Conservation (phyloP, 306 rosid species). For the Cucumis melo region DNA sequence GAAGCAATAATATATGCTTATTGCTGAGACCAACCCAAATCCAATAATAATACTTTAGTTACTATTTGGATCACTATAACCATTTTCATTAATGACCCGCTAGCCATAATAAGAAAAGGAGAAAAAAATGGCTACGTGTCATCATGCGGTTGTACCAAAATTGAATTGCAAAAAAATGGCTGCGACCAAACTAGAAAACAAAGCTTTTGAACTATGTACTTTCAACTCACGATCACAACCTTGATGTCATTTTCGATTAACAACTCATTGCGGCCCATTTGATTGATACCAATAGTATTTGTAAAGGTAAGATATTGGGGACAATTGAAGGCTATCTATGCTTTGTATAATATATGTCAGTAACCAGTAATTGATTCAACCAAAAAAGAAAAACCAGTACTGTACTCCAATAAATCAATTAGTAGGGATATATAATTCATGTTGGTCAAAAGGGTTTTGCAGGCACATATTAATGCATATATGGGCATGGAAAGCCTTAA, state of each 20-base stretch:
- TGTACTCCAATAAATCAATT: neutral
- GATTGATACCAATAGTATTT: neutral
- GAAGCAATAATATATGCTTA: neutral
- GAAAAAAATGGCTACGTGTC: no score
- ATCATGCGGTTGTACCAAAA: no score
- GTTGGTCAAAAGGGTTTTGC: constrained; percentile 2
- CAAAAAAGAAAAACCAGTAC: neutral
- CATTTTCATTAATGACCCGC: no score
- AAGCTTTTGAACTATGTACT: no score
- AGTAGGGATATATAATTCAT: neutral
- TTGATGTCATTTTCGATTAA: neutral
- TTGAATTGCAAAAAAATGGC: no score
- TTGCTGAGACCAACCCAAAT: neutral
- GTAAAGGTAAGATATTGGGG: neutral
- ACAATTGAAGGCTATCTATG: neutral
- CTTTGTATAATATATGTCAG: neutral
- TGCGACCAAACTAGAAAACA: no score
- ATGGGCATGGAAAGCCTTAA: neutral
- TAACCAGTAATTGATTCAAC: neutral
- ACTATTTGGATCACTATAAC: no score
- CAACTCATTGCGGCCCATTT: neutral
- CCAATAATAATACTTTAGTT: no score
- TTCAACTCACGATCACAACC: neutral
- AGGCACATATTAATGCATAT: neutral
- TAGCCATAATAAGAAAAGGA: no score